Percentiles rank a stretch among this genome's conserved stretches.
Evolutionary conservation across 2,329 filamentous ascomycete species (phyloP).

Genomic region (Aspergillus ibericus): DNA sequence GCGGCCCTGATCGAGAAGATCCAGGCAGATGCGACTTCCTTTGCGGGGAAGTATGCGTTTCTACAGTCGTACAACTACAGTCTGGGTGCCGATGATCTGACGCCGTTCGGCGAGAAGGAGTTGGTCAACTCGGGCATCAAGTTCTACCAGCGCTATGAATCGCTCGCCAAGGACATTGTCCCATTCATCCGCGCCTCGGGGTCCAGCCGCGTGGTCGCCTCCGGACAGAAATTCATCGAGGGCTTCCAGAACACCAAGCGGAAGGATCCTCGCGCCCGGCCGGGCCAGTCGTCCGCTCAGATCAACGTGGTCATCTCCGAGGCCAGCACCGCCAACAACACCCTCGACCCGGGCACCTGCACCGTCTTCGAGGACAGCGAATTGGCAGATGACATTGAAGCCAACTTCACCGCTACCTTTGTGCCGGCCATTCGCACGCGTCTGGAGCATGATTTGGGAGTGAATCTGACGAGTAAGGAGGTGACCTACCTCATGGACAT

Average conservation of each 20-base stretch:
- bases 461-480: slow-evolving; percentile 62
- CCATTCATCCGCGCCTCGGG: slow-evolving; percentile 74
- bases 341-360: slow-evolving; percentile 73
- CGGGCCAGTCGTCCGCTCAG: slow-evolving; percentile 51
- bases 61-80: slow-evolving; percentile 69
- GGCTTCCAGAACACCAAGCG: slow-evolving; percentile 66
- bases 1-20: slow-evolving; percentile 64
- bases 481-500: slow-evolving; percentile 80
- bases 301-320: slow-evolving; percentile 72
- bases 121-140: slow-evolving; percentile 73
- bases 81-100: slow-evolving; percentile 69
- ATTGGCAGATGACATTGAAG: slow-evolving; percentile 48
- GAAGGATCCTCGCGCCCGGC: slow-evolving; percentile 40
- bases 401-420: slow-evolving; percentile 63
- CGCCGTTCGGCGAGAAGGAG: slow-evolving; percentile 65
- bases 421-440: slow-evolving; percentile 66
- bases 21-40: slow-evolving; percentile 57
- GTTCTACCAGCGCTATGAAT: slow-evolving; percentile 72
- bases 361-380: slow-evolving; percentile 65
- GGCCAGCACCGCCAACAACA: slow-evolving; percentile 69
- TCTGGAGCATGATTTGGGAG: slow-evolving; percentile 69
- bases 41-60: slow-evolving; percentile 66
- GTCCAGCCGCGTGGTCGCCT: slow-evolving; percentile 70
- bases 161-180: slow-evolving; percentile 56
- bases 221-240: slow-evolving; percentile 71